A percentile compares a stretch with the other conserved stretches of the same genome.
Conservation (phyloP, 768 basidiomycete genomes). For the Pleurotus sapidus region DNA sequence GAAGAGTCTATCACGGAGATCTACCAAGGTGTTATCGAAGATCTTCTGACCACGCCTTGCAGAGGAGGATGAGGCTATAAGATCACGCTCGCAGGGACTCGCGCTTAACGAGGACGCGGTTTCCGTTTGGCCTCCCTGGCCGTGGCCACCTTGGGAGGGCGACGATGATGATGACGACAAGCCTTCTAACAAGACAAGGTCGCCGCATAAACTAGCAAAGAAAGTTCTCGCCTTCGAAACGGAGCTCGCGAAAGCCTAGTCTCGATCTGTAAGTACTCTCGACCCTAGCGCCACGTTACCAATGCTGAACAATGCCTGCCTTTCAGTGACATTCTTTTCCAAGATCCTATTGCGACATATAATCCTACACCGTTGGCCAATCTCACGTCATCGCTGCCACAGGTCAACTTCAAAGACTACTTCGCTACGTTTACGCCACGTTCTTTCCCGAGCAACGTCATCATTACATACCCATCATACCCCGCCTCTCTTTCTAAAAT, state of each 20-base stretch:
- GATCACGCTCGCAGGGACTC: slow-evolving; percentile 12
- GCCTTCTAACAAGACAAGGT: slow-evolving; percentile 48
- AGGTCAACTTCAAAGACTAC: slow-evolving; percentile 84
- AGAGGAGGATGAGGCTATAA: slow-evolving; percentile 33
- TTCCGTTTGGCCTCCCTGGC: slow-evolving; percentile 75
- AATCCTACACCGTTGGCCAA: slow-evolving; percentile 76
- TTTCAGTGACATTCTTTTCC: slow-evolving; percentile 59
- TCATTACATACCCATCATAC: slow-evolving; percentile 83
- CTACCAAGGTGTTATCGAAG: slow-evolving; percentile 67
- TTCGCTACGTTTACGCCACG: slow-evolving; percentile 83
- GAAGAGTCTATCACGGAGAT: slow-evolving; percentile 68
- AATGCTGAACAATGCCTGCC: background rate
- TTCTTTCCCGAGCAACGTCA: slow-evolving; percentile 68
- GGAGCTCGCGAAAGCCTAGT: slow-evolving; percentile 70
- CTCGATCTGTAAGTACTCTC: slow-evolving; percentile 63
- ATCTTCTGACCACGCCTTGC: slow-evolving; percentile 60
- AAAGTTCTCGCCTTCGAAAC: slow-evolving; percentile 78
- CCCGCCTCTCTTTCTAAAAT: slow-evolving; percentile 63
- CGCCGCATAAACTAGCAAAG: slow-evolving; percentile 62
- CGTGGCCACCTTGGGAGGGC: slow-evolving; percentile 79
- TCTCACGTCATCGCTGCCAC: slow-evolving; percentile 64
- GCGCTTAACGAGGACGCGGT: slow-evolving; percentile 33
- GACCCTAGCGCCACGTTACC: background rate
- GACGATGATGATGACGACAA: slow-evolving; percentile 40
- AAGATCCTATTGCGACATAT: slow-evolving; percentile 86